Conservation (phyloP, 208 protist species). For the Porcisia hertigi region DNA sequence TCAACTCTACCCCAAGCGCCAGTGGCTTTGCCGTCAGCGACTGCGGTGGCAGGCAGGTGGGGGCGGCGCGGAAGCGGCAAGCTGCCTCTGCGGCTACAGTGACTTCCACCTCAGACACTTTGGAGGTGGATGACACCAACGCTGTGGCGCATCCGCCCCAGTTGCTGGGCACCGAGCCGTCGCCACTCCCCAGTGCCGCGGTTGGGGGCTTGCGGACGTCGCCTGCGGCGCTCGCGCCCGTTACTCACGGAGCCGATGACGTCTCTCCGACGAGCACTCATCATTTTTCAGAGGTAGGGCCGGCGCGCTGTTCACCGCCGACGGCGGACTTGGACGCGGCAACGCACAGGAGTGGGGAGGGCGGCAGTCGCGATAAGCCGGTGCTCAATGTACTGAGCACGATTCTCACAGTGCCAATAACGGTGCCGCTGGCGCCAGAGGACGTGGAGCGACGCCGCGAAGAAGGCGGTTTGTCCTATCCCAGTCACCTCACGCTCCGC, state of each 20-base stretch:
- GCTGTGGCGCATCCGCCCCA: conserved; percentile 1
- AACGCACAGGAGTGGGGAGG: conserved; percentile 17
- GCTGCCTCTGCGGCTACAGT: neutral
- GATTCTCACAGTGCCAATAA: conserved; percentile 38
- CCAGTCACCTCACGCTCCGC: conserved; percentile 43
- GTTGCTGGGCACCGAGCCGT: neutral
- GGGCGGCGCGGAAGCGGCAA: neutral
- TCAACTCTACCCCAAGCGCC: neutral
- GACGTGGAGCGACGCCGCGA: conserved; percentile 28
- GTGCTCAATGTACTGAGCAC: conserved; percentile 22
- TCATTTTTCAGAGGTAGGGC: conserved; percentile 27
- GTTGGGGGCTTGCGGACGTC: neutral
- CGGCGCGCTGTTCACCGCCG: conserved; percentile 5
- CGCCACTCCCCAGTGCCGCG: neutral
- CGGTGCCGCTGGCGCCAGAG: conserved; percentile 21
- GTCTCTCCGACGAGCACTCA: conserved; percentile 7
- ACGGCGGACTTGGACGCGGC: conserved; percentile 7
- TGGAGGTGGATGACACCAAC: conserved; percentile 1
- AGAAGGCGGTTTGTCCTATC: conserved; percentile 44
- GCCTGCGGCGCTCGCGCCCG: neutral
- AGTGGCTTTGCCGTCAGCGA: neutral
- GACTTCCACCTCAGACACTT: conserved; percentile 1
- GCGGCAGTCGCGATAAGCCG: neutral
- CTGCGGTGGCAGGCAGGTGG: neutral
- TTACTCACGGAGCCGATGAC: neutral